Percentiles rank a stretch among this genome's conserved stretches.
Conservation (phyloP, 2,329 filamentous ascomycete genomes). For the Pseudogymnoascus sp. region DNA sequence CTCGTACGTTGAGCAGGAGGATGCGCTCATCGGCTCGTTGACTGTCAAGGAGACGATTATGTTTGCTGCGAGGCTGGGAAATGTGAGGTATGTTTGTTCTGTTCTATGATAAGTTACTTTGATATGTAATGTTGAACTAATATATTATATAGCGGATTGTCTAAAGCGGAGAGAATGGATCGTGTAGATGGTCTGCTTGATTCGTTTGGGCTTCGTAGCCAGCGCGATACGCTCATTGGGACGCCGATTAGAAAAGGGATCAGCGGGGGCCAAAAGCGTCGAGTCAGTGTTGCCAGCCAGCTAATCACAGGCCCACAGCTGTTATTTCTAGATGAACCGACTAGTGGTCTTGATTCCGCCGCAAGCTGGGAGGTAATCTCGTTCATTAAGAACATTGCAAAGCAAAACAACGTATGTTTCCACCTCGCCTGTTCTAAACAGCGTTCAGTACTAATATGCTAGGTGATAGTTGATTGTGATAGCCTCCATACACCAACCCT, state of each 20-base stretch:
- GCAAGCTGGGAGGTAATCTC: constrained; percentile 67
- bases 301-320: constrained; percentile 75
- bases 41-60: constrained; percentile 72
- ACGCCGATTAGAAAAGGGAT: constrained; percentile 78
- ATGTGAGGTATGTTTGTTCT: constrained; percentile 23
- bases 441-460: constrained; percentile 18
- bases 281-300: constrained; percentile 71
- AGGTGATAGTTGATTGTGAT: constrained; percentile 59
- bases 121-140: not conserved
- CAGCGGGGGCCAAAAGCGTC: constrained; percentile 75
- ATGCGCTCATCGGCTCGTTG: constrained; percentile 71
- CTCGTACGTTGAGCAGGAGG: constrained; percentile 81
- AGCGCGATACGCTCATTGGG: constrained; percentile 65
- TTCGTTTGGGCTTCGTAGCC: constrained; percentile 63
- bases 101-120: constrained; percentile 38
- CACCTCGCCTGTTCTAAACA: constrained; percentile 11
- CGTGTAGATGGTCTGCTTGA: constrained; percentile 59
- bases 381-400: constrained; percentile 59
- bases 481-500: constrained; percentile 79
- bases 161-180: constrained; percentile 46
- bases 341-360: constrained; percentile 72
- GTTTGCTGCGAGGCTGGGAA: constrained; percentile 62
- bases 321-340: constrained; percentile 77
- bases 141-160: constrained; percentile 26
- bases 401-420: constrained; percentile 50